A percentile compares a stretch with the other conserved stretches of the same genome.
Evolutionary conservation across 768 basidiomycete genomes (phyloP).

Genomic region (Tulasnella sp.): DNA sequence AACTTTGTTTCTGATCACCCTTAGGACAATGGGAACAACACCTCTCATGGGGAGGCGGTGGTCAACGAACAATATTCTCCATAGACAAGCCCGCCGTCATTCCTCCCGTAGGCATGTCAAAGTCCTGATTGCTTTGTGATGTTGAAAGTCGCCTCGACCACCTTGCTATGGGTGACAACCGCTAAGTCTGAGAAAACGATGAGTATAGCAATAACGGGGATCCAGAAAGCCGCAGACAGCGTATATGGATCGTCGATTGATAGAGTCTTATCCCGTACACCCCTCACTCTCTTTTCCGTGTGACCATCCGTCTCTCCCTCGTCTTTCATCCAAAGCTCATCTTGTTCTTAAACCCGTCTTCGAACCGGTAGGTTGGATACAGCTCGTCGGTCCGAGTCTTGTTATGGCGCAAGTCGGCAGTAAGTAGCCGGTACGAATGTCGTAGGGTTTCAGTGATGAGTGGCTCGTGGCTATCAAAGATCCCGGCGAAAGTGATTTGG

Average conservation of each 20-base stretch:
- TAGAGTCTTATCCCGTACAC: slow-evolving; percentile 59
- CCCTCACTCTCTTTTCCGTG: slow-evolving; percentile 52
- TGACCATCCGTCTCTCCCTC: slow-evolving; percentile 58
- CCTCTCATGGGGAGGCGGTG: not conserved
- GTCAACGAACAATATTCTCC: not conserved
- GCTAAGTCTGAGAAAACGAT: slow-evolving; percentile 59
- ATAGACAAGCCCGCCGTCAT: slow-evolving; percentile 37
- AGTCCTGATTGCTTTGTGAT: slow-evolving; percentile 52
- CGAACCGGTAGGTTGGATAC: slow-evolving; percentile 60
- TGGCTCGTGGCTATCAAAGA: slow-evolving; percentile 39
- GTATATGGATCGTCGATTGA: slow-evolving; percentile 35
- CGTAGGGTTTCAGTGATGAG: slow-evolving; percentile 66
- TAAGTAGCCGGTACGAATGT: slow-evolving; percentile 68
- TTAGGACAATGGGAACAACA: slow-evolving; percentile 23
- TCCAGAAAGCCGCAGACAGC: not conserved
- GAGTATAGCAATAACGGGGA: not conserved
- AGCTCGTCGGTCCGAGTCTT: slow-evolving; percentile 52
- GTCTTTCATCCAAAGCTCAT: slow-evolving; percentile 61
- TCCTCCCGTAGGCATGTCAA: slow-evolving; percentile 67
- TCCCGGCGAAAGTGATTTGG: slow-evolving; percentile 54
- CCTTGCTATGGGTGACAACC: slow-evolving; percentile 66
- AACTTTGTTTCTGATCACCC: not conserved
- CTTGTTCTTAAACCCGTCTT: slow-evolving; percentile 64
- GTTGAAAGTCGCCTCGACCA: slow-evolving; percentile 60
- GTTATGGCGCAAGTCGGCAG: slow-evolving; percentile 66